A percentile compares a stretch with the other conserved stretches of the same genome.
Conservation (phyloP, 2,329 filamentous ascomycete genomes). For the Tetracladium maxilliforme region DNA sequence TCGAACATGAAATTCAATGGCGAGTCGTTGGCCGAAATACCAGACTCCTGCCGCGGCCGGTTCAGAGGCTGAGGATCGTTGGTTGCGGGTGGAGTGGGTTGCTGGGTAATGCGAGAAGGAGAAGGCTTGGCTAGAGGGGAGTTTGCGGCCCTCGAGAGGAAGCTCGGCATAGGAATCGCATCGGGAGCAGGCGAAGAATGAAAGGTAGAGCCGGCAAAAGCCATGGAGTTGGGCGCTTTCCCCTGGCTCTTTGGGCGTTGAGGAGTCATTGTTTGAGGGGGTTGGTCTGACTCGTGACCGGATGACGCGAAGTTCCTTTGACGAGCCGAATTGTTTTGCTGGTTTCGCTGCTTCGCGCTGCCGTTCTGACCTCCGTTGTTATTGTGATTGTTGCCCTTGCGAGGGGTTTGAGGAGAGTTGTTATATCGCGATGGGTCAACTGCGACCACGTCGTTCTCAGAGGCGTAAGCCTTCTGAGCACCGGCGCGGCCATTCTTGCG, state of each 20-base stretch:
- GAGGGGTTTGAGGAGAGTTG: too few relatives aligned
- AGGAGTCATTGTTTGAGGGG: conserved; percentile 24
- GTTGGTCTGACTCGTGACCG: too few relatives aligned
- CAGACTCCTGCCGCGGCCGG: conserved; percentile 39
- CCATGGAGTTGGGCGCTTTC: conserved; percentile 28
- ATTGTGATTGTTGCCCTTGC: background rate
- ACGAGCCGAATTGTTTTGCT: conserved; percentile 14
- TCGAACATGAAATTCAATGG: conserved; percentile 85
- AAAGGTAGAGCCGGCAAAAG: conserved; percentile 88
- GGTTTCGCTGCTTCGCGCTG: conserved; percentile 13
- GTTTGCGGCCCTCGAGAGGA: conserved; percentile 64
- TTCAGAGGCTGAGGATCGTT: conserved; percentile 37
- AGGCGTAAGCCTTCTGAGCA: too few relatives aligned
- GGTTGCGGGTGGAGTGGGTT: conserved; percentile 21
- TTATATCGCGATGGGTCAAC: too few relatives aligned
- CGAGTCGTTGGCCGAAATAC: too few relatives aligned
- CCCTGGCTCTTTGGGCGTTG: conserved; percentile 26
- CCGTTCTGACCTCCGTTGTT: conserved; percentile 13
- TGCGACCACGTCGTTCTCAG: too few relatives aligned
- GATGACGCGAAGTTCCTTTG: conserved; percentile 15
- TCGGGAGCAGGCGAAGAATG: conserved; percentile 89
- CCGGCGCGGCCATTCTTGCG: too few relatives aligned
- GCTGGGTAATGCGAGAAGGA: conserved; percentile 18
- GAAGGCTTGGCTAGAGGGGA: conserved; percentile 25
- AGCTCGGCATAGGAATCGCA: conserved; percentile 79